Percentiles rank a stretch among this genome's conserved stretches.
These are phyloP conservation scores for Metschnikowia vanudenii DNA, from an alignment of 805 yeast species.

Conservation along the genomic window DNA sequence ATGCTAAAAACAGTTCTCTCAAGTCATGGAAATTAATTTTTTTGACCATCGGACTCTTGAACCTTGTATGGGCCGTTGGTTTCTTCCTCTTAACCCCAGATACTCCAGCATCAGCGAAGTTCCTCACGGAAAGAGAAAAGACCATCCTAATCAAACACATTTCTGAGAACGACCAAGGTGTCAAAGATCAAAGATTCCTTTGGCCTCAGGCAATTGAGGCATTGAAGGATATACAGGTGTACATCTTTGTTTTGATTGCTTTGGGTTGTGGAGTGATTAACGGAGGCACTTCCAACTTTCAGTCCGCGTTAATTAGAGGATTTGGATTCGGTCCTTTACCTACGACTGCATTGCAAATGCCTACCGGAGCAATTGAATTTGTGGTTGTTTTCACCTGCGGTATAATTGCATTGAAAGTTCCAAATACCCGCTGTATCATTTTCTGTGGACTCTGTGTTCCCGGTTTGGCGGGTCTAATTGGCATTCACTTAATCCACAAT, in stretches of 20 bases:
- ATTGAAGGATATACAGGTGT: conserved; percentile 21
- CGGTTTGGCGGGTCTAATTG: conserved; percentile 20
- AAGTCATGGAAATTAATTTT: conserved; percentile 23
- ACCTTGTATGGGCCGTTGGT: conserved; percentile 18
- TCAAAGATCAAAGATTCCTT: conserved; percentile 16
- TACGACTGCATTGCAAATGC: conserved; percentile 24
- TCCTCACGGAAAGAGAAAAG: conserved; percentile 22
- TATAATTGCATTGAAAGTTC: conserved; percentile 18
- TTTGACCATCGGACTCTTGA: conserved; percentile 22
- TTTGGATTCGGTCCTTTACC: conserved; percentile 23
- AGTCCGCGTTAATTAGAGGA: conserved; percentile 21
- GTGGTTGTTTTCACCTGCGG: conserved; percentile 21
- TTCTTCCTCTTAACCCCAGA: conserved; percentile 22
- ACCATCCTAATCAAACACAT: conserved; percentile 19
- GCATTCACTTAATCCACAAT: conserved; percentile 6
- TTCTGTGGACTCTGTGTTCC: conserved; percentile 20
- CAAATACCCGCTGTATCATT: conserved; percentile 20
- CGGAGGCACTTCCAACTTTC: conserved; percentile 25
- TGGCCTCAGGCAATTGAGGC: conserved; percentile 19
- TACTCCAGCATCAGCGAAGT: conserved; percentile 18
- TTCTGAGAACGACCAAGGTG: conserved; percentile 19
- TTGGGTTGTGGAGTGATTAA: conserved; percentile 21
- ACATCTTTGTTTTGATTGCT: conserved; percentile 19
- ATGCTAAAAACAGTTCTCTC: conserved; percentile 15
- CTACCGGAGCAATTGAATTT: conserved; percentile 24